Evolutionary conservation across 257 asterid species (phyloP).

Genomic region (Prunella vulgaris): DNA sequence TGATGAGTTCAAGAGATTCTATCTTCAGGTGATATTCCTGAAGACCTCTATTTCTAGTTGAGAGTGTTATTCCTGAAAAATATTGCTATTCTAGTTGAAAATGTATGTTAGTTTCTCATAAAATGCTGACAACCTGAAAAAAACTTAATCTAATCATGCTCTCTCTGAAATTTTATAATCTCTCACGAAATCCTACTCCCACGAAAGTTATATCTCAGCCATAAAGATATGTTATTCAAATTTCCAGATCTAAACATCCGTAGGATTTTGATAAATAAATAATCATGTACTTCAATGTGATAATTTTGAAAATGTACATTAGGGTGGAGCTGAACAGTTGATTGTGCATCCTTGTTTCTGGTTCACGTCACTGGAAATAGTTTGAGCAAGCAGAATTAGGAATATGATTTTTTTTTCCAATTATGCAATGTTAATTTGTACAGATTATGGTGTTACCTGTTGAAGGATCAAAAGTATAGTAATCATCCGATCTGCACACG

Average conservation of each 20-base stretch:
- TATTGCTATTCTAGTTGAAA: not conserved
- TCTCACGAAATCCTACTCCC: slow-evolving; percentile 1
- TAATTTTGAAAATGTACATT: not conserved
- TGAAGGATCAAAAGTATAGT: not conserved
- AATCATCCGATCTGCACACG: not conserved
- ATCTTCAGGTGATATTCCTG: slow-evolving; percentile 72
- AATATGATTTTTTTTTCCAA: not conserved
- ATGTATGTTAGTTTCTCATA: slow-evolving; percentile 16
- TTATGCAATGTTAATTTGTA: not conserved
- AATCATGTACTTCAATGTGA: not conserved
- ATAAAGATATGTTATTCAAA: not conserved
- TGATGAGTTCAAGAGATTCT: slow-evolving; percentile 94
- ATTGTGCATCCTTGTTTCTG: not conserved
- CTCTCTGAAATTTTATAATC: not conserved
- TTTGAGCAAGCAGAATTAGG: not conserved
- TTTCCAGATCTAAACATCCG: slow-evolving; percentile 6
- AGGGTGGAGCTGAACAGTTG: not conserved
- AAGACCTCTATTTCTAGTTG: slow-evolving; percentile 11
- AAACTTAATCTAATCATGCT: slow-evolving; percentile 7
- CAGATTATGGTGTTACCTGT: not conserved
- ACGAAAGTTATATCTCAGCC: slow-evolving; percentile 13
- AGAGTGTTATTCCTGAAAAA: slow-evolving; percentile 5
- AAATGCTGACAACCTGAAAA: slow-evolving; percentile 12
- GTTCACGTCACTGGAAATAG: not conserved
- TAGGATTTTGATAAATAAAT: not conserved